phyloP scores from a whole-genome alignment of 257 asterid genomes.

The Nicotiana tabacum region DNA sequence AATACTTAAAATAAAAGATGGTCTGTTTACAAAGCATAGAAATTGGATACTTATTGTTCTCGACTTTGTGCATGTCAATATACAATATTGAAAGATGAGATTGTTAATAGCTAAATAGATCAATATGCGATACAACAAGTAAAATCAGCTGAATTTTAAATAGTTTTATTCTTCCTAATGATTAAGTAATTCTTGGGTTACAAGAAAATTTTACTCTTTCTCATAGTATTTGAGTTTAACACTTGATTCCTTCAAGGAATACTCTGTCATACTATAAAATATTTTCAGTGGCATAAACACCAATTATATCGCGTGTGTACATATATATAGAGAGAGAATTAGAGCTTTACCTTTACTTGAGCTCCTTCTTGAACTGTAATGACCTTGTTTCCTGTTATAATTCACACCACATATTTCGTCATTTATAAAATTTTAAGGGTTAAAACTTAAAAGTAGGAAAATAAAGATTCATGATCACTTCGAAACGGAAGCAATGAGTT shows the following conservation, averaged over 20 bases:
- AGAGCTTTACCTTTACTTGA: background rate
- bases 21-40: background rate
- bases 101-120: background rate
- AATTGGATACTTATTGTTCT: background rate
- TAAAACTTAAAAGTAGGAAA: background rate
- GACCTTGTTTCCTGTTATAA: slow-evolving; percentile 4
- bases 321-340: background rate
- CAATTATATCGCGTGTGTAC: background rate
- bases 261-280: background rate
- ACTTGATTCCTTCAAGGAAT: background rate
- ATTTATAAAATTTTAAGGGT: background rate
- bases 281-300: background rate
- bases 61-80: background rate
- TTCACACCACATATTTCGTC: background rate
- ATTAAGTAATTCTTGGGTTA: background rate
- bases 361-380: background rate
- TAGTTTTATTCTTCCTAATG: too few relatives aligned
- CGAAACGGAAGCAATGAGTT: background rate
- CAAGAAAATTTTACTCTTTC: background rate
- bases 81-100: background rate
- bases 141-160: too few relatives aligned
- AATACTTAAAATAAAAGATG: background rate
- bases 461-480: background rate
- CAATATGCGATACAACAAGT: too few relatives aligned
- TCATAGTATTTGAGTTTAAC: background rate